phyloP scores from a whole-genome alignment of 106 monocot species.

The Iris macrosiphon region DNA sequence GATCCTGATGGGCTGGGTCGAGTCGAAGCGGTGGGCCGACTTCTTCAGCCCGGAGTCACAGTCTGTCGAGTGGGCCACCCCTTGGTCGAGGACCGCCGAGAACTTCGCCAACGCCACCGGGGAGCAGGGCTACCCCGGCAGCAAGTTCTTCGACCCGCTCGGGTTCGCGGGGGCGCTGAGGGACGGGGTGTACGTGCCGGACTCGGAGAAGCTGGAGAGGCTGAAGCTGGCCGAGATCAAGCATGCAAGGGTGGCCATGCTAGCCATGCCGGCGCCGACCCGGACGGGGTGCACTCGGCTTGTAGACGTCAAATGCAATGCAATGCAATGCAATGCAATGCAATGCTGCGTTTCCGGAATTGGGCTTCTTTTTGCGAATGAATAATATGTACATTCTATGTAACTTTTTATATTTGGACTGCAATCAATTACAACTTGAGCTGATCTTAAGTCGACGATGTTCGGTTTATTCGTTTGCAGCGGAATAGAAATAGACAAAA shows the following conservation, averaged over 20 bases:
- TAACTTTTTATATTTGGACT: too few species aligned
- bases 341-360: too few species aligned
- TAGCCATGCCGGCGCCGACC: slow-evolving; percentile 92
- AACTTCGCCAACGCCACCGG: slow-evolving; percentile 91
- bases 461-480: too few species aligned
- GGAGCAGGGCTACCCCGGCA: slow-evolving; percentile 94
- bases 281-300: slow-evolving; percentile 81
- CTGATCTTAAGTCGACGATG: too few species aligned
- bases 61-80: slow-evolving; percentile 95
- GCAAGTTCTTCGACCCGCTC: slow-evolving; percentile 96
- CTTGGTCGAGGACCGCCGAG: slow-evolving; percentile 85
- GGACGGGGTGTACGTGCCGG: slow-evolving; percentile 66
- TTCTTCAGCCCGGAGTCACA: slow-evolving; percentile 98
- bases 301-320: too few species aligned
- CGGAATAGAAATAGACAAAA: too few species aligned
- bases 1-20: slow-evolving; percentile 97
- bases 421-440: too few species aligned
- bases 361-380: too few species aligned
- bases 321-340: too few species aligned
- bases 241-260: slow-evolving; percentile 87
- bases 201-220: slow-evolving; percentile 84
- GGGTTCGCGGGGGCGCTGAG: slow-evolving; percentile 56
- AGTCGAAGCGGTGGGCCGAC: slow-evolving; percentile 95
- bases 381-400: too few species aligned
- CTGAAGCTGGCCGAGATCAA: slow-evolving; percentile 96